Base-by-base conservation (phyloP, 2,329 filamentous ascomycete genomes). In the Fusarium dlaminii region DNA sequence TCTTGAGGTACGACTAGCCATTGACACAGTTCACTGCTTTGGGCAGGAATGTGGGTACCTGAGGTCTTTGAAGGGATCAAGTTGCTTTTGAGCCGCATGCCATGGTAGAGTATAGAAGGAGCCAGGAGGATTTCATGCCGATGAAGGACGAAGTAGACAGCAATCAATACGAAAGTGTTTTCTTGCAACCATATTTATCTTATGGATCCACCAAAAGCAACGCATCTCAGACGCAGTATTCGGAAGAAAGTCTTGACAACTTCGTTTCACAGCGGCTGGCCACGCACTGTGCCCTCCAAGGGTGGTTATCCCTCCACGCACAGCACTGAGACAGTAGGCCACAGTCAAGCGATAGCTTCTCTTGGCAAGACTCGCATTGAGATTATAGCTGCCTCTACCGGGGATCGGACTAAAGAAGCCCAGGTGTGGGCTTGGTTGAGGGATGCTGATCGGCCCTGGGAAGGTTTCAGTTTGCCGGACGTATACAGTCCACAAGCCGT, bases 51-150 rank as follows among this genome's bases (percentile, higher is more conserved):
- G n/a, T 32, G 27, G 62, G 32, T 45, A 64, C 70, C 70, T n/a
- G 55, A 73, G 22, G 22, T 39, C 39, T 24, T 29, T 24, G 36
- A 46, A 30, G 15, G 51, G 39, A 39, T 27, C n/a, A n/a, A 36
- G 29, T 29, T n/a, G 20, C 27, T 32, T 29, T 66, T 73, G 66
- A 73, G 70, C 70, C 70, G 60, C 70, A 73, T 37, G 39, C 8
- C 40, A 18, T n/a, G 13, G 24, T 34, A 18, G 20, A 62, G 36
- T 74, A 73, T 73, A 73, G 64, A 73, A 67, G 32, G 46, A 29
- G n/a, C 36, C 45, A 32, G 14, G 34, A 34, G 46, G 39, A 29
- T 32, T 40, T 49, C n/a, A 29, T 56, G 40, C n/a, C 6, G 34
- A 46, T 37, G 43, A 32, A 15, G 22, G 37, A 39, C n/a, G 6